A percentile compares a stretch with the other conserved stretches of the same genome.
Evolutionary conservation across 2,329 filamentous ascomycete genomes (phyloP).

Genomic region (Hypoxylon sp.): DNA sequence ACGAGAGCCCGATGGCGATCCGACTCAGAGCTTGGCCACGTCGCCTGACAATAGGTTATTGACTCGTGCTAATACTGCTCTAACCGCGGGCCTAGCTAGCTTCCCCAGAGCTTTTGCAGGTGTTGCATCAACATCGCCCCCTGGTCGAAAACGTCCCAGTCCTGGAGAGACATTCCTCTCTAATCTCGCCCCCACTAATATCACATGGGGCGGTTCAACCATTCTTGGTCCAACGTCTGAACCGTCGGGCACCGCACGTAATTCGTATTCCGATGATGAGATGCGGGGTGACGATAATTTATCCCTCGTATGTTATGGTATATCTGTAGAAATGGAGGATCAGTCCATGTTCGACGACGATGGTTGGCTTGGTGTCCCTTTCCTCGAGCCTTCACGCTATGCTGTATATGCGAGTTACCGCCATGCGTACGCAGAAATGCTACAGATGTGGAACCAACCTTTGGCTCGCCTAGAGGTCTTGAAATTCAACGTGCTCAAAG

Average conservation of each 20-base stretch:
- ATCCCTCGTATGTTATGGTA: constrained; percentile 64
- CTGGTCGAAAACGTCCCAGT: constrained; percentile 67
- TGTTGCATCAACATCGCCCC: constrained; percentile 59
- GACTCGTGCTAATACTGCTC: constrained; percentile 66
- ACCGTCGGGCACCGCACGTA: constrained; percentile 62
- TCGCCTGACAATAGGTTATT: constrained; percentile 69
- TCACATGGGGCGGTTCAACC: constrained; percentile 65
- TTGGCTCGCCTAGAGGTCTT: constrained; percentile 74
- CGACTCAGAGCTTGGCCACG: constrained; percentile 68
- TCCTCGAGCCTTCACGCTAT: constrained; percentile 66
- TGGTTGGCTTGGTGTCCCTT: constrained; percentile 71
- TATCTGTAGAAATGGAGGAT: constrained; percentile 69
- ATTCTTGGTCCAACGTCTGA: constrained; percentile 59
- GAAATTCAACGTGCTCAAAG: constrained; percentile 75
- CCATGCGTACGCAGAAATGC: constrained; percentile 75
- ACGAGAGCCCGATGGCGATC: constrained; percentile 61
- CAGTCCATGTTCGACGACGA: constrained; percentile 77
- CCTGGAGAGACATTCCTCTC: constrained; percentile 72
- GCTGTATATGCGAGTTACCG: constrained; percentile 71
- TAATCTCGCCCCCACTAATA: constrained; percentile 66
- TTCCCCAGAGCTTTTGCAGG: constrained; percentile 62
- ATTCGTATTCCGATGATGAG: constrained; percentile 69
- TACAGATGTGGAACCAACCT: constrained; percentile 75
- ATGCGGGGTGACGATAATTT: constrained; percentile 60
- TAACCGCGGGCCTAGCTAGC: constrained; percentile 67